These are phyloP conservation scores for Adansonia grandidieri DNA, from an alignment of 441 rosid species.

Conservation along the genomic window DNA sequence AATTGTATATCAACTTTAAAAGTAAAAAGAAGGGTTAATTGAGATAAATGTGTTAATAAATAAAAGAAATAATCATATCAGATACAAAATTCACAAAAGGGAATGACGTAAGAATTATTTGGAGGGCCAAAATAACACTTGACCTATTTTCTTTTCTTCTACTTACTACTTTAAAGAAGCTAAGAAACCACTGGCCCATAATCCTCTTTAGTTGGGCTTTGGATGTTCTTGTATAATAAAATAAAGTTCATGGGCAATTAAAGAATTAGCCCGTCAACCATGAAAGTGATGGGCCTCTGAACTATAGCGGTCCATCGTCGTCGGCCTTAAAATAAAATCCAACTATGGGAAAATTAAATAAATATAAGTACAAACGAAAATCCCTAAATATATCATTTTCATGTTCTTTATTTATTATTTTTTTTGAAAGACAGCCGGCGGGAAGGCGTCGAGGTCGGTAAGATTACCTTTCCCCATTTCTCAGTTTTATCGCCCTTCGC, in stretches of 20 bases:
- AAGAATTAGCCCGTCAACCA: background rate
- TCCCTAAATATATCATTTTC: background rate
- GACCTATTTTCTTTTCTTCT: background rate
- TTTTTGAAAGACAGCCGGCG: slow-evolving; percentile 40
- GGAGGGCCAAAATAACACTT: background rate
- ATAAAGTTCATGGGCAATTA: background rate
- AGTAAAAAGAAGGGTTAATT: too few species aligned
- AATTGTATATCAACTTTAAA: too few species aligned
- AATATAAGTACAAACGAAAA: background rate
- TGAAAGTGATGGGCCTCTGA: background rate
- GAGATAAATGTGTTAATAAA: too few species aligned
- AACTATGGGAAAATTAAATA: background rate
- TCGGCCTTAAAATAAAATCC: background rate
- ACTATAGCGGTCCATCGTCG: background rate
- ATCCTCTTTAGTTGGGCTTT: background rate
- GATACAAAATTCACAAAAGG: background rate
- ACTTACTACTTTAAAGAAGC: background rate
- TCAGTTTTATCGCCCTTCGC: background rate
- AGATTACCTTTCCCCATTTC: slow-evolving; percentile 19
- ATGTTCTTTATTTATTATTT: background rate
- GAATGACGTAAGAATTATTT: background rate
- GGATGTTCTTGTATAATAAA: background rate
- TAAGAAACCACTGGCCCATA: background rate
- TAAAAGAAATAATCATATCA: background rate
- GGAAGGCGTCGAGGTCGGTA: slow-evolving; percentile 50